Conservation (phyloP, 2,329 filamentous ascomycete genomes). For the Gnomoniopsis sp. region DNA sequence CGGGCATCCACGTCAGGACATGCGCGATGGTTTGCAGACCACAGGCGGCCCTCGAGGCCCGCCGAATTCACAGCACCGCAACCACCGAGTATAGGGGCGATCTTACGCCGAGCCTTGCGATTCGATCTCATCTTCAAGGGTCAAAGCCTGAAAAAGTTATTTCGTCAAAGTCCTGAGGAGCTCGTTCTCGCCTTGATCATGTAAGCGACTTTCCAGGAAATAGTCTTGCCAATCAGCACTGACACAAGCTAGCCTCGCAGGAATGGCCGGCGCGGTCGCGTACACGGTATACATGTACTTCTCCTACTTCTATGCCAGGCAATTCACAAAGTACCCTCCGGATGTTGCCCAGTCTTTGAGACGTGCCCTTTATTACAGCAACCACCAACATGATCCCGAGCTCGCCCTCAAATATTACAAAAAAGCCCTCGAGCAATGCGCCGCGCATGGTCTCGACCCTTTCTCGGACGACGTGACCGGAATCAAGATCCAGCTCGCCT, state of each 20-base stretch:
- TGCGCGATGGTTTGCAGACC: constrained; percentile 2
- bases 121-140: constrained; percentile 35
- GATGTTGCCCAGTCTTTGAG: constrained; percentile 75
- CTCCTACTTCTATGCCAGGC: constrained; percentile 50
- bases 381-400: constrained; percentile 69
- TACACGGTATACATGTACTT: constrained; percentile 47
- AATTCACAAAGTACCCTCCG: constrained; percentile 61
- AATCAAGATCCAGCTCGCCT: constrained; percentile 77
- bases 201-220: constrained; percentile 27
- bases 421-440: constrained; percentile 70
- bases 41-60: background rate
- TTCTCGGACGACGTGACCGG: constrained; percentile 90
- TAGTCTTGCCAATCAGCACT: constrained; percentile 27
- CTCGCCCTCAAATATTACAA: constrained; percentile 81
- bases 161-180: constrained; percentile 41
- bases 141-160: constrained; percentile 34
- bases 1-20: background rate
- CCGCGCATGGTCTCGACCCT: constrained; percentile 74
- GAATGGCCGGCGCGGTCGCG: constrained; percentile 28
- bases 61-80: background rate
- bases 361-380: constrained; percentile 81
- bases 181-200: constrained; percentile 38
- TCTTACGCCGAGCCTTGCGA: constrained; percentile 11
- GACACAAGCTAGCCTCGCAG: constrained; percentile 32
- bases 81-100: background rate